These are phyloP conservation scores for Citrus inodora DNA, from an alignment of 345 rosid species.

Conservation along the genomic window DNA sequence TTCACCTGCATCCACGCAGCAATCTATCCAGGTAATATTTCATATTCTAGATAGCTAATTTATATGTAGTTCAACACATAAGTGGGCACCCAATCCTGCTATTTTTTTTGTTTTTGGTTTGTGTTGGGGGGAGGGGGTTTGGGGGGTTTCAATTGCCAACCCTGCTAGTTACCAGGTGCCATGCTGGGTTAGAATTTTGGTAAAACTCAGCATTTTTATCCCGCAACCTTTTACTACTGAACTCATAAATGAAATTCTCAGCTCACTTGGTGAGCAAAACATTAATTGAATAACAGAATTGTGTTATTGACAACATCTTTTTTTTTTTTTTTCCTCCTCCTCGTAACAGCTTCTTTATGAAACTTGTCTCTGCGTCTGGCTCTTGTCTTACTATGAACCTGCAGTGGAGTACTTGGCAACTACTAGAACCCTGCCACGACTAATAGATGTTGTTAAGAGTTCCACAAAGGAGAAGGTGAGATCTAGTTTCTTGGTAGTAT, in stretches of 20 bases:
- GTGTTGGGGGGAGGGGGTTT: too few relatives aligned
- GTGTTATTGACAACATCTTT: slow-evolving; percentile 14
- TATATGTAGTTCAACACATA: neutral
- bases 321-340: neutral
- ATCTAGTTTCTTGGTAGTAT: neutral
- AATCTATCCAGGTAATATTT: slow-evolving; percentile 78
- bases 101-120: too few relatives aligned
- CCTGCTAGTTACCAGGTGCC: slow-evolving; percentile 3
- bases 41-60: neutral
- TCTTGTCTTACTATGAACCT: slow-evolving; percentile 87
- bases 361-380: slow-evolving; percentile 94
- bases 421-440: slow-evolving; percentile 72
- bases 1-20: slow-evolving; percentile 95
- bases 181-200: neutral
- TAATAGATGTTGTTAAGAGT: slow-evolving; percentile 77
- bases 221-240: neutral
- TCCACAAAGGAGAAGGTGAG: slow-evolving; percentile 94
- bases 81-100: neutral
- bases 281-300: neutral
- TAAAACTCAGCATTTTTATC: neutral
- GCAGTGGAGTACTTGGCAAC: slow-evolving; percentile 87
- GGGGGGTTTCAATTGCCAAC: neutral
- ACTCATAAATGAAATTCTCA: neutral
- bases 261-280: neutral
- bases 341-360: slow-evolving; percentile 85